Base-by-base conservation (phyloP, 306 rosid species). In the Datisca glomerata region DNA sequence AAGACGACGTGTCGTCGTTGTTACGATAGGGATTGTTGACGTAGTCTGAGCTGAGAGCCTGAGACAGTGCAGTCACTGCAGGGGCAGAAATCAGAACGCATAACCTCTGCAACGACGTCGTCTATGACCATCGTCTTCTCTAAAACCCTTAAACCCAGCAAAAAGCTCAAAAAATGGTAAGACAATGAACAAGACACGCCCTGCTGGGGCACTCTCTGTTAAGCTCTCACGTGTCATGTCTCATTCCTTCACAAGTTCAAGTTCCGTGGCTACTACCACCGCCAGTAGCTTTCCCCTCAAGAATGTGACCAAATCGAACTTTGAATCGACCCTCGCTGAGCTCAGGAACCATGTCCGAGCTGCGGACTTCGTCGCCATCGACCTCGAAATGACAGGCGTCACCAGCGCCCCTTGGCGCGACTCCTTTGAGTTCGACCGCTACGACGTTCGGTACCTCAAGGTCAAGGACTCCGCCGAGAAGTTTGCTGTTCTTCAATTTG, bases 331-430 rank as follows among this genome's bases (percentile, higher is more conserved):
- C 5, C 66, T 89, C 3, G 57, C 67, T 14, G 93, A 80, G 47
- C 91, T 89, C 37, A 78, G 81, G 12, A 62, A 28, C 67, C 79
- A 65, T 38, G 79, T 89, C 22, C 71, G 81, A 14, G 60, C 81
- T 37, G 76, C 91, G 12, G 84, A 89, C 43, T 89, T 83, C 59
- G 93, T 89, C 4, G 83, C 98, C 57, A 69, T 89, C 23, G 98
- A 89, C 73, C 91, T 89, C 4, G 98, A 89, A 51, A 89, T 89
- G 95, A 84, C 75, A 13, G 98, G 98, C 10, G 25, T 89, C 25
- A 78, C 98, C 40, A 89, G 84, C 29, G 81, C 98, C 16, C 98
- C 98, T 0, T 84, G 98, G 98, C 86, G 95, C 4, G 95, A 89
- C 16, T 74, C 79, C 5, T 28, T 80, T 18, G 79, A 66, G 53